Base-by-base conservation (phyloP, 2,329 filamentous ascomycete species). In the Aureobasidium sp. region DNA sequence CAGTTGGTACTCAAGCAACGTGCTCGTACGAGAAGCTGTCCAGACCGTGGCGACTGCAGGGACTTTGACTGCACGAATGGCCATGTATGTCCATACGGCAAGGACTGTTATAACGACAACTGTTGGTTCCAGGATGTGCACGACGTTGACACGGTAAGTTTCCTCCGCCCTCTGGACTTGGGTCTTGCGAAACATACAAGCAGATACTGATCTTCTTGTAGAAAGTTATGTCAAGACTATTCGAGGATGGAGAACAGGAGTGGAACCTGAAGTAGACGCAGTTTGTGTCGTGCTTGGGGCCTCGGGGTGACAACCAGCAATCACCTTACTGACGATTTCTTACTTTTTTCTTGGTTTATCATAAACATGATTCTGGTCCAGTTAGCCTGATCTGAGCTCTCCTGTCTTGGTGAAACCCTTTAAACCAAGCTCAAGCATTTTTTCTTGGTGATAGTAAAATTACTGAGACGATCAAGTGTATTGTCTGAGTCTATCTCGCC, bases 41-140 rank as follows among this genome's bases (percentile, higher is more conserved):
- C 72, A 31, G 67, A 73, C 17, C 66, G 68, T 19, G 58, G 58
- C n/a, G 66, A 67, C 17, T 79, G 77, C 61, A 68, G 74, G 33
- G 74, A 77, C 44, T 65, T 75, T 42, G 70, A 76, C 39, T 79
- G 77, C 66, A 75, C 73, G 42, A 65, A 74, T 44, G 77, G 77
- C 1, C 77, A 79, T 65, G 68, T 73, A 37, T 76, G 74, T 62
- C 71, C 72, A 24, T 72, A 74, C 35, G 67, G 71, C 15, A 68
- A 54, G 11, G 64, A 73, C n/a, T 75, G 71, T 64, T 70, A 68
- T 17, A 75, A 70, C 31, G 68, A 70, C 14, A 68, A 64, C 12
- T 79, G 77, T 66, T 71, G 75, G 45, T 73, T 78, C 40, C 64
- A 66, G 15, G 66, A 67, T 14, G 71, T 73, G 1, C 77, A 79